Base-by-base conservation (phyloP, 371 early-diverging fungal genomes). In the Fennellomyces sp. region DNA sequence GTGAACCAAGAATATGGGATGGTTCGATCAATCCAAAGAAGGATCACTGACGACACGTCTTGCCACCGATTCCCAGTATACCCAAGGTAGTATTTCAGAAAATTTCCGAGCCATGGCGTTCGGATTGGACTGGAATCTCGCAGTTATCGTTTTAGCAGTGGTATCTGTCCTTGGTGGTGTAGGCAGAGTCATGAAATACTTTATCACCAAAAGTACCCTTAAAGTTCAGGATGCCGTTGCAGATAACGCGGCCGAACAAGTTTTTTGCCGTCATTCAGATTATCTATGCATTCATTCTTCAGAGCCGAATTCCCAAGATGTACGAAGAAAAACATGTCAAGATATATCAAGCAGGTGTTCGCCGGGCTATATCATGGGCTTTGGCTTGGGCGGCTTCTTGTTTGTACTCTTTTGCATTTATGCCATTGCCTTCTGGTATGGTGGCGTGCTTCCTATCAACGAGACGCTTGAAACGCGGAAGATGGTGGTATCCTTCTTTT, bases 161-260 rank as follows among this genome's bases (percentile, higher is more conserved):
- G 63, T 87, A 33, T 90, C 90, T 1, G 38, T 82, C 52, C 53
- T 89, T 25, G 59, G 30, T 23, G 53, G 66, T 6, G 64, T 72
- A 2, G 75, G 74, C 30, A 56, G 58, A n/a, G 5, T 89, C 25
- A 88, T 94, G 87, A 83, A 85, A 35, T 80, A 79, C 47, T 65
- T 86, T 48, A 68, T 89, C 12, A 70, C 86, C 11, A 66, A 49
- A 65, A 87, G 13, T 68, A 84, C 15, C 59, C 65, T 6, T 59
- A 54, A 70, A 17, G 72, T 73, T 6, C 82, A 80, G 63, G 61
- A 94, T 65, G 92, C 91, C 10, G 61, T 65, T 12, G 92, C 95
- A 13, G 92, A 93, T 30, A 87, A 79, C 3, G 68, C 94, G 6
- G 95, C 94, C 5, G 89, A 92, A 61, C 94, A 96, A 65, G 90